Evolutionary conservation across 306 rosid genomes (phyloP), one percentile per base, ranked within the genome.

Genomic region (Rosa chinensis): DNA sequence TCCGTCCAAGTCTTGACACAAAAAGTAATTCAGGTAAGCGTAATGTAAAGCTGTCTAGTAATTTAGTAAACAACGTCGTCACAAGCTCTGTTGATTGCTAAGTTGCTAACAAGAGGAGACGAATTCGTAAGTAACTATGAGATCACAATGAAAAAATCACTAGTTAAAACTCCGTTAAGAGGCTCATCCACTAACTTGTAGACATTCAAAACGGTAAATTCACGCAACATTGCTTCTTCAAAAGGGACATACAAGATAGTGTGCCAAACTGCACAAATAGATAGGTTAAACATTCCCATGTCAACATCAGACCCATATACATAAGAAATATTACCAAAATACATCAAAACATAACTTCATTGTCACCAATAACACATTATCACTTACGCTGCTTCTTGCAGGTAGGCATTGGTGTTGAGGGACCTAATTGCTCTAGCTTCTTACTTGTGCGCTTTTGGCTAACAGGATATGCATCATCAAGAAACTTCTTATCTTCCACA

Each of bases 401-500:
- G 3, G 37, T 32, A 6, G 74, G 62, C 40, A 37, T 23, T 39
- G 85, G 75, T 1, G 82, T 82, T 23, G 63, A 52, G 4, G 78
- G 81, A 48, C 70, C 66, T 50, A 77, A 21, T 50, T 50, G 71
- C 61, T n/a, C 13, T 28, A 44, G 39, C 66, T 23, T 61, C n/a
- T 12, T 10, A 6, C 12, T 0, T 37, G 39, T n/a, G 49, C 74
- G 20, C 77, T 77, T 39, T 5, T 16, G 39, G 47, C n/a, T 18
- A 37, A 43, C 58, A 17, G 0, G 14, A 43, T 6, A 82, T 23
- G 66, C 73, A 52, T 58, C 17, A 42, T 39, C 45, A 16, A 83
- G 63, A 52, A 75, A 75, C 56, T 80, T n/a, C 9, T 42, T 28
- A 28, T 72, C 81, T 66, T 49, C 81, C 70, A 16, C 2, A 6